Evolutionary conservation across 768 basidiomycete genomes (phyloP), one percentile per base, ranked within the genome.

Genomic region (Lepiota venenata): DNA sequence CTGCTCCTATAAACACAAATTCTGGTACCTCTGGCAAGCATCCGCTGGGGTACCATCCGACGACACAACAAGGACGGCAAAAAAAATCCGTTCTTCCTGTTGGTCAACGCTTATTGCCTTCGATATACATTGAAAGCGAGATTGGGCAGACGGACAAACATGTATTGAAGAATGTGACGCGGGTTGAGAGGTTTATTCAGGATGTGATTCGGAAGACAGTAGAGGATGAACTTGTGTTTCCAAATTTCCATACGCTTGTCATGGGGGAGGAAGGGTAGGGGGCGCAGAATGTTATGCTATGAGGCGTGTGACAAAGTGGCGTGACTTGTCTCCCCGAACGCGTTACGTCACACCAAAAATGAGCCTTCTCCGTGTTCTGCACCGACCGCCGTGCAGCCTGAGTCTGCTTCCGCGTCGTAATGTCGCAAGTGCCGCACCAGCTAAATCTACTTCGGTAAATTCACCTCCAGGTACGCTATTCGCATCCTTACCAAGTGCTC

Each of bases 71-170:
- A 1, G 68, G 68, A 38, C 74, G 80, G 14, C 70, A 78, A 0
- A 70, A 77, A 8, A 92, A 92, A 63, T 85, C 85, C 22, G 29
- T 40, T 32, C 71, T 89, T 11, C 88, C 91, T 1, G 78, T 89
- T 5, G 93, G 95, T 0, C 86, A 89, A 61, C 79, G 93, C 25
- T 71, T 99, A 12, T 73, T 99, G 18, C 92, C 92, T 0, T 82
- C 84, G 11, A 91, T 97, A 40, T 81, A 85, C 61, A 95, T 98
- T 69, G 96, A 98, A 71, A 93, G 91, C 63, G 95, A 98, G 74
- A 96, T 98, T 47, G 96, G 96, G 2, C 91, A 98, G 74, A 75
- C 87, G 44, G 94, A 98, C 66, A 96, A 94, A 59, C 95, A 98
- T 73, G 91, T 97, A 10, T 66, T 98, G 58, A 91, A 94, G 70